A percentile compares a stretch with the other conserved stretches of the same genome.
These are phyloP conservation scores for Myriosclerotinia scirpicola DNA, from an alignment of 2,329 filamentous ascomycete species.

Conservation along the genomic window DNA sequence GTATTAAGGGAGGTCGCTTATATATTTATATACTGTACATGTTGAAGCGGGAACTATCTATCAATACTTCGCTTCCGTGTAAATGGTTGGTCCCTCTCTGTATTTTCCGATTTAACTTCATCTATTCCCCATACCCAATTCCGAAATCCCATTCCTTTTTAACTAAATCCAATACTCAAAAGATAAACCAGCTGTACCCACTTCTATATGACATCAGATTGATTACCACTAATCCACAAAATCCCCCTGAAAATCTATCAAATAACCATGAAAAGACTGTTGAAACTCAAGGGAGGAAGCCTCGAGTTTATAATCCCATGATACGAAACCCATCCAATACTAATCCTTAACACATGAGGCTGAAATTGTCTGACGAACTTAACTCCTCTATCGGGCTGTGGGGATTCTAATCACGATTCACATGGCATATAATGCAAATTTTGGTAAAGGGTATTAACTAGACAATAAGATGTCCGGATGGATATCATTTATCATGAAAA, in stretches of 20 bases:
- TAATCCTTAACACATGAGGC: neutral
- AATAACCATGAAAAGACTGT: neutral
- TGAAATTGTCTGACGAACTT: neutral
- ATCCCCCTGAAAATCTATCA: slow-evolving; percentile 1
- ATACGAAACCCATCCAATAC: too few species aligned
- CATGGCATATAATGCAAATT: neutral
- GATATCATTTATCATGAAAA: slow-evolving; percentile 18
- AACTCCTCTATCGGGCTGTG: neutral
- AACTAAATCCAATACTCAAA: neutral
- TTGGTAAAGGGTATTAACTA: slow-evolving; percentile 19
- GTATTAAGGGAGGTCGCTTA: too few species aligned
- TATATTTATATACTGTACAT: too few species aligned
- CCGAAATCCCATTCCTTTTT: neutral
- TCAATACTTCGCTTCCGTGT: neutral
- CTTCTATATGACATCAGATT: neutral
- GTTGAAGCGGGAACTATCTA: too few species aligned
- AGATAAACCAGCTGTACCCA: neutral
- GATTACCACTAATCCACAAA: slow-evolving; percentile 1
- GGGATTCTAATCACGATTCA: neutral
- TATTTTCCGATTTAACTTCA: neutral
- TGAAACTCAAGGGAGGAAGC: neutral
- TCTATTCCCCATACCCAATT: too few species aligned
- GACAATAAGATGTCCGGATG: slow-evolving; percentile 11
- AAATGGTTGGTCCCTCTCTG: neutral
- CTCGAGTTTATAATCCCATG: neutral